Evolutionary conservation across 1,284 basidiomycete species (phyloP).

Genomic region (Trametes pubescens): DNA sequence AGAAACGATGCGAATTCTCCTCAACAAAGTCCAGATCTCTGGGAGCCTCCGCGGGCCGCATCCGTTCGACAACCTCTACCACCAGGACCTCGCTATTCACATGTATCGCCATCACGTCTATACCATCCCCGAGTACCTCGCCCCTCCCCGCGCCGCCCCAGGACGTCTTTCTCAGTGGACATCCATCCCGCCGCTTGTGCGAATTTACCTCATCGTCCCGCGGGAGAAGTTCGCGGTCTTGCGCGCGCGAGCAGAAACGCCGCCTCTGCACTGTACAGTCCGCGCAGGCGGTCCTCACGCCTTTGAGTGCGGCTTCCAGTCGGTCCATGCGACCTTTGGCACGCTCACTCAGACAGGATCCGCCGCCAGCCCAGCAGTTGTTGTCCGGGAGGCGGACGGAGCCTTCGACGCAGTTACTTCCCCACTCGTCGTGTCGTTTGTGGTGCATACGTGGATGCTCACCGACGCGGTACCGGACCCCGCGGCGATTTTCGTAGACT

Average conservation of each 20-base stretch:
- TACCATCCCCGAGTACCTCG: conserved; percentile 20
- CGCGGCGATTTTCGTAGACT: conserved; percentile 33
- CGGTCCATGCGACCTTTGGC: conserved; percentile 9
- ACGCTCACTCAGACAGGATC: conserved; percentile 31
- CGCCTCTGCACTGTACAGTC: conserved; percentile 39
- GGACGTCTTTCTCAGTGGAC: conserved; percentile 42
- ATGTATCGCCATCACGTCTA: conserved; percentile 45
- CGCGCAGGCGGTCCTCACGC: conserved; percentile 23
- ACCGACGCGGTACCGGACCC: conserved; percentile 34
- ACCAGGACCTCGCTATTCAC: conserved; percentile 47
- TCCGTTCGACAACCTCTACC: conserved; percentile 42
- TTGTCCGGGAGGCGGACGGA: conserved; percentile 44
- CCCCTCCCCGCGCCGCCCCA: background rate
- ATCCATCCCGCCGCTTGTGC: conserved; percentile 37
- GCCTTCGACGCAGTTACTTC: conserved; percentile 40
- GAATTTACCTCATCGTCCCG: conserved; percentile 47
- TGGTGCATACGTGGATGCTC: conserved; percentile 40
- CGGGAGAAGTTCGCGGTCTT: conserved; percentile 40
- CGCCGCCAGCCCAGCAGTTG: conserved; percentile 30
- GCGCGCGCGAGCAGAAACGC: conserved; percentile 12
- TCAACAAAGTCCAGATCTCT: conserved; percentile 17
- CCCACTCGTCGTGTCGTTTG: conserved; percentile 47
- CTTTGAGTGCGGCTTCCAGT: conserved; percentile 23
- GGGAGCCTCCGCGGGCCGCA: conserved; percentile 33
- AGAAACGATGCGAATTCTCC: conserved; percentile 41